Evolutionary conservation across 2,329 filamentous ascomycete species (phyloP).

Genomic region (Teratosphaeria nubilosa): DNA sequence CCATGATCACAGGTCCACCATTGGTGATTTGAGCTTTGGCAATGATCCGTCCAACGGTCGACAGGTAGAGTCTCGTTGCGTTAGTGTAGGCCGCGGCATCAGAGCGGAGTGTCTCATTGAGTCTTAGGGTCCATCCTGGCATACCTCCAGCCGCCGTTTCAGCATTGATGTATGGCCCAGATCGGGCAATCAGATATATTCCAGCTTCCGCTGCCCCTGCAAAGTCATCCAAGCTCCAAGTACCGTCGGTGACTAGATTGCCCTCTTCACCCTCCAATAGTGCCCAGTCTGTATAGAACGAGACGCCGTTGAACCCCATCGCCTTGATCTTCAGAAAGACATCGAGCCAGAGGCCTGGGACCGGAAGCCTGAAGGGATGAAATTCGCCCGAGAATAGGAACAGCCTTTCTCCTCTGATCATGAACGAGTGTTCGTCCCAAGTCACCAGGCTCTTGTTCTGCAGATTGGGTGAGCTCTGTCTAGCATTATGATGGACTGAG

Average conservation of each 20-base stretch:
- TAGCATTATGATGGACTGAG: background rate
- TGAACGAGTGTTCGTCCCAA: slow-evolving; percentile 54
- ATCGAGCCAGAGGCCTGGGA: slow-evolving; percentile 56
- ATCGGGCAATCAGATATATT: slow-evolving; percentile 60
- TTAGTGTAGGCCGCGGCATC: slow-evolving; percentile 51
- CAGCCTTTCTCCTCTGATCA: slow-evolving; percentile 58
- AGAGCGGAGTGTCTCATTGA: slow-evolving; percentile 56
- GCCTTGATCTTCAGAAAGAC: slow-evolving; percentile 76
- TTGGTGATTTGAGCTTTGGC: slow-evolving; percentile 72
- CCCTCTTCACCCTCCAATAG: slow-evolving; percentile 64
- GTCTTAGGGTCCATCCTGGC: slow-evolving; percentile 66
- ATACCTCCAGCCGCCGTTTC: slow-evolving; percentile 69
- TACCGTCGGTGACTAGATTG: slow-evolving; percentile 57
- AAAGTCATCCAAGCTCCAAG: slow-evolving; percentile 65
- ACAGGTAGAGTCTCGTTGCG: slow-evolving; percentile 58
- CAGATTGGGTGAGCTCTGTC: background rate
- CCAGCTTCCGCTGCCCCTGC: slow-evolving; percentile 62
- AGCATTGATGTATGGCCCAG: slow-evolving; percentile 54
- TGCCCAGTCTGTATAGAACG: slow-evolving; percentile 72
- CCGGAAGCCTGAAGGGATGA: slow-evolving; percentile 57
- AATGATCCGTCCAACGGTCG: slow-evolving; percentile 54
- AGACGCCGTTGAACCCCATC: slow-evolving; percentile 68
- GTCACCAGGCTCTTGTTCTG: slow-evolving; percentile 30
- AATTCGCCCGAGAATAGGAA: slow-evolving; percentile 66
- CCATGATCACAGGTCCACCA: slow-evolving; percentile 66